Evolutionary conservation across 768 basidiomycete species (phyloP).

Genomic region (Sutorius australiensis): DNA sequence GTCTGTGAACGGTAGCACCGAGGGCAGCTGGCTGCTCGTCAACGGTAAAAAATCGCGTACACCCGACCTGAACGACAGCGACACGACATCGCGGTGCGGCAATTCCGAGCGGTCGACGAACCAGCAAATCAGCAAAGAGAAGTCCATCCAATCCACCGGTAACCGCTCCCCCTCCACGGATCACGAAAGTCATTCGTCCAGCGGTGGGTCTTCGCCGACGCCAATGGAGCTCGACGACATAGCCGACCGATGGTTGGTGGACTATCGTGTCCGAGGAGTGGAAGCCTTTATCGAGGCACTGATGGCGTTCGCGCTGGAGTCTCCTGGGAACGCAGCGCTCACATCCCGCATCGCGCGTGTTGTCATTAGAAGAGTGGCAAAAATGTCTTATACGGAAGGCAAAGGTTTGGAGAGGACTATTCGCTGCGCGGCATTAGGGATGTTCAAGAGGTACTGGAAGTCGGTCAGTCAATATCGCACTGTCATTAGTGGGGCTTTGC

Average conservation of each 20-base stretch:
- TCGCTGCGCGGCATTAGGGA: constrained; percentile 11
- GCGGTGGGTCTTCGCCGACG: background rate
- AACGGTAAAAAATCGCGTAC: background rate
- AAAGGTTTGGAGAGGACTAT: constrained; percentile 8
- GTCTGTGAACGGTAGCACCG: background rate
- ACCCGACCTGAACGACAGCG: background rate
- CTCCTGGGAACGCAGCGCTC: constrained; percentile 10
- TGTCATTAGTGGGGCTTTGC: background rate
- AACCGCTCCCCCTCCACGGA: constrained; percentile 7
- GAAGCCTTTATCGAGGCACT: constrained; percentile 15
- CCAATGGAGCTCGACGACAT: constrained; percentile 11
- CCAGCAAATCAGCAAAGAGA: background rate
- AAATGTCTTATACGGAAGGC: constrained; percentile 10
- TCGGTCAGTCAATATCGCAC: constrained; percentile 9
- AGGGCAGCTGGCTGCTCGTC: constrained; percentile 1
- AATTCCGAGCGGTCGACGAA: background rate
- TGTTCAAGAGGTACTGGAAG: constrained; percentile 16
- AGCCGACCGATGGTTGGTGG: constrained; percentile 19
- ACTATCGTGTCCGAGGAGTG: constrained; percentile 18
- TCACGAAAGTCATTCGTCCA: constrained; percentile 10
- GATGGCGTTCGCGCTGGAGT: constrained; percentile 13
- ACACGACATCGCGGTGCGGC: background rate
- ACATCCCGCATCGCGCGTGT: constrained; percentile 16
- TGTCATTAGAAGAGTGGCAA: constrained; percentile 3
- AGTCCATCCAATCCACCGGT: background rate